A percentile compares a stretch with the other conserved stretches of the same genome.
These are phyloP conservation scores for Microsporum canis DNA, from an alignment of 2,329 filamentous ascomycete genomes.

Conservation along the genomic window DNA sequence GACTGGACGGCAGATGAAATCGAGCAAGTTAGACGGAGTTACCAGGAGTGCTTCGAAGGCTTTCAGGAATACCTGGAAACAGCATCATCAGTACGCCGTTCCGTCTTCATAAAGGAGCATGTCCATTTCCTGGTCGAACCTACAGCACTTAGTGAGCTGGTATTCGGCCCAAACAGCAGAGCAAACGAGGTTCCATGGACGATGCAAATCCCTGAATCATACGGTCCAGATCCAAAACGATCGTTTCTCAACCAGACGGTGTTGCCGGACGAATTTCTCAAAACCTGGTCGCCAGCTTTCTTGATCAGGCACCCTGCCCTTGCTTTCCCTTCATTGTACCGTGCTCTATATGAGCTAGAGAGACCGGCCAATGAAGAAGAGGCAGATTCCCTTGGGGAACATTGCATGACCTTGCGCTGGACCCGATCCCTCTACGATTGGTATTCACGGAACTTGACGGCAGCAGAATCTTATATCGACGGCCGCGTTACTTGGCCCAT, in stretches of 20 bases:
- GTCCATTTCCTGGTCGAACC: constrained; percentile 15
- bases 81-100: constrained; percentile 19
- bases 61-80: constrained; percentile 17
- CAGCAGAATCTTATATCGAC: not conserved
- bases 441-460: constrained; percentile 18
- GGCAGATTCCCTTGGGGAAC: not conserved
- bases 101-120: constrained; percentile 29
- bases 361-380: not conserved
- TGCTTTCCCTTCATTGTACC: constrained; percentile 28
- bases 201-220: constrained; percentile 13
- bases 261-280: constrained; percentile 26
- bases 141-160: constrained; percentile 5
- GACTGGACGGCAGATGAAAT: constrained; percentile 22
- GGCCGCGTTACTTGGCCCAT: constrained; percentile 16
- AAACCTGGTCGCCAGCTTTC: constrained; percentile 23
- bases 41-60: constrained; percentile 20
- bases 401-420: constrained; percentile 23
- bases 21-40: constrained; percentile 14
- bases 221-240: constrained; percentile 11
- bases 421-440: constrained; percentile 28
- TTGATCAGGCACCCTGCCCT: constrained; percentile 32
- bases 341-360: constrained; percentile 10
- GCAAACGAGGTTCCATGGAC: constrained; percentile 5
- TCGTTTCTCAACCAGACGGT: constrained; percentile 25
- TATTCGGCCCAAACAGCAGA: not conserved